phyloP scores from a whole-genome alignment of 2,329 filamentous ascomycete species.

The Paecilomyces niveus region DNA sequence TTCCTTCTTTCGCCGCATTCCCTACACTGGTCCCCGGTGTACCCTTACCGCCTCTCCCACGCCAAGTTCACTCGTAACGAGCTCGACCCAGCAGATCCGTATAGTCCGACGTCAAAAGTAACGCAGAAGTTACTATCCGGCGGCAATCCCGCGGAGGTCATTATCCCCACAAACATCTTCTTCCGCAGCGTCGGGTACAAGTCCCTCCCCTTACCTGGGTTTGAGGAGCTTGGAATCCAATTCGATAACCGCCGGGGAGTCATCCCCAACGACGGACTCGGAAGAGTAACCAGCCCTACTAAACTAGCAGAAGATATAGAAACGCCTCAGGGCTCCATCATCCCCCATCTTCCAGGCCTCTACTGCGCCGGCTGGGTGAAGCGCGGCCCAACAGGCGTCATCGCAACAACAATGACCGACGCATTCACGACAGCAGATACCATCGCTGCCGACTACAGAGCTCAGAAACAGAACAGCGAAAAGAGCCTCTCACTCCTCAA shows the following conservation, averaged over 20 bases:
- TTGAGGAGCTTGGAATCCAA: constrained; percentile 63
- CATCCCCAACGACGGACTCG: constrained; percentile 73
- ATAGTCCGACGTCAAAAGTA: constrained; percentile 44
- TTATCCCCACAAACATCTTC: constrained; percentile 61
- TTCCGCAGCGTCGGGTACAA: constrained; percentile 97
- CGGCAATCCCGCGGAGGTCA: constrained; percentile 38
- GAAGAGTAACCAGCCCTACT: constrained; percentile 54
- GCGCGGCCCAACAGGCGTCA: constrained; percentile 86
- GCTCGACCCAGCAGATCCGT: constrained; percentile 41
- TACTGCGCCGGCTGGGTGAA: constrained; percentile 98
- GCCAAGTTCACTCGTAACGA: constrained; percentile 58
- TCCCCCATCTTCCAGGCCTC: constrained; percentile 58
- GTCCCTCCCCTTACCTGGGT: constrained; percentile 67
- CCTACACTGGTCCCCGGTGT: constrained; percentile 50
- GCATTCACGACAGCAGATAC: constrained; percentile 84
- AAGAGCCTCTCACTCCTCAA: constrained; percentile 40
- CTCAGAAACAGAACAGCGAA: constrained; percentile 7
- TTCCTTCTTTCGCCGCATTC: constrained; percentile 73
- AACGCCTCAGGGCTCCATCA: constrained; percentile 31
- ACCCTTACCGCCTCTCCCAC: constrained; percentile 49
- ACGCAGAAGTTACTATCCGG: constrained; percentile 43
- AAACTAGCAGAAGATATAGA: constrained; percentile 12
- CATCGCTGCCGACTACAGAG: constrained; percentile 69
- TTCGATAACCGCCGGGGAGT: constrained; percentile 71
- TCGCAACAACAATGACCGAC: constrained; percentile 92